Conservation (phyloP, 805 yeast species). For the Zygosaccharomyces kombuchaensis region DNA sequence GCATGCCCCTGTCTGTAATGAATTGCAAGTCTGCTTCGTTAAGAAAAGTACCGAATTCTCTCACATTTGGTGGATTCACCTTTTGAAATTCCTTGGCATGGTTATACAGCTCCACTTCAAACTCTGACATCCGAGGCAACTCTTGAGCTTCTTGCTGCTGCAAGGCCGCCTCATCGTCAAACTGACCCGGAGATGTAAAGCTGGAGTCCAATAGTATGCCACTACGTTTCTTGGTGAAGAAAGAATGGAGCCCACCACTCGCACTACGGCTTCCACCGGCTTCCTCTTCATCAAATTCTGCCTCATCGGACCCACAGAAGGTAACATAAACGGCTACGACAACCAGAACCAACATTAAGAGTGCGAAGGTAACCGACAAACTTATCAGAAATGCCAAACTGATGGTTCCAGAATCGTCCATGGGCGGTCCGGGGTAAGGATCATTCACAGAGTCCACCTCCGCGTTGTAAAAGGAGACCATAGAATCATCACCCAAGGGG, state of each 20-base stretch:
- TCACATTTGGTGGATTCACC: constrained; percentile 29
- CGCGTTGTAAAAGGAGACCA: constrained; percentile 4
- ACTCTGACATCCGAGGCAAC: constrained; percentile 29
- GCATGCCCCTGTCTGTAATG: constrained; percentile 36
- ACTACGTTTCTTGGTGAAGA: constrained; percentile 28
- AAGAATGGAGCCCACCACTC: constrained; percentile 18
- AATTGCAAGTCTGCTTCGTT: constrained; percentile 25
- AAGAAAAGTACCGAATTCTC: constrained; percentile 32
- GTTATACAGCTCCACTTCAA: constrained; percentile 31
- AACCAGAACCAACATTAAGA: constrained; percentile 30
- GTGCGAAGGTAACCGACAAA: constrained; percentile 34
- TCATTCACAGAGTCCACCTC: constrained; percentile 11
- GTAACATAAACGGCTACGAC: constrained; percentile 33
- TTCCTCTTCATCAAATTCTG: constrained; percentile 33
- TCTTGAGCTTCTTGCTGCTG: constrained; percentile 25
- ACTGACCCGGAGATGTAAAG: constrained; percentile 29
- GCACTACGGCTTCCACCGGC: constrained; percentile 14
- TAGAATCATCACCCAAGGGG: constrained; percentile 4
- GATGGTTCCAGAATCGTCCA: constrained; percentile 29
- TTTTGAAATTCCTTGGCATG: constrained; percentile 32
- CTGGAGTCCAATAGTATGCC: constrained; percentile 29
- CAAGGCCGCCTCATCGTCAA: constrained; percentile 27
- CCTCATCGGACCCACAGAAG: constrained; percentile 33
- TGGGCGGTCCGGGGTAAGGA: constrained; percentile 24
- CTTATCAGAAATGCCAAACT: constrained; percentile 35